These are phyloP conservation scores for Penicillium sp. DNA, from an alignment of 2,329 filamentous ascomycete species.

Conservation along the genomic window DNA sequence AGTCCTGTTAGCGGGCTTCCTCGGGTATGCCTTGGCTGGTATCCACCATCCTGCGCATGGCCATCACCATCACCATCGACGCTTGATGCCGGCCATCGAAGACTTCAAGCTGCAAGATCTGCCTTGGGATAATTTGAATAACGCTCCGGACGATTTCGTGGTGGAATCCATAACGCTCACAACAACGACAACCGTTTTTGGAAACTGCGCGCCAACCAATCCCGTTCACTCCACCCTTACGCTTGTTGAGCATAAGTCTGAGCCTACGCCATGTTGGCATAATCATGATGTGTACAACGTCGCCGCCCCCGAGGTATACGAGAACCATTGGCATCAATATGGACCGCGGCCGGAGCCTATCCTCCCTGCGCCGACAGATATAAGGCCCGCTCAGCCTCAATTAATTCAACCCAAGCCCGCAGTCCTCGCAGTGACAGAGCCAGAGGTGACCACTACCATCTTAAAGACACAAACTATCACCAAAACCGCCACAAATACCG, in stretches of 20 bases:
- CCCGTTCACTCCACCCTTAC: neutral
- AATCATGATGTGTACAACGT: neutral
- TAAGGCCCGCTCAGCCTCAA: neutral
- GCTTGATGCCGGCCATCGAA: slow-evolving; percentile 2
- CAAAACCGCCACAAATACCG: slow-evolving; percentile 8
- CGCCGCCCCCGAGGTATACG: neutral
- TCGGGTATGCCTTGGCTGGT: slow-evolving; percentile 26
- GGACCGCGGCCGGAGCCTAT: neutral
- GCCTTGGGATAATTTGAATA: neutral
- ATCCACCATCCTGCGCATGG: slow-evolving; percentile 23
- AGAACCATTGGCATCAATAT: neutral
- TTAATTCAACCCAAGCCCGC: neutral
- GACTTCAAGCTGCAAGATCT: neutral
- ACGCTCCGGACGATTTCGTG: slow-evolving; percentile 7
- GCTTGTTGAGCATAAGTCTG: neutral
- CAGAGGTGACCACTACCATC: slow-evolving; percentile 10
- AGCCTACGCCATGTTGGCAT: neutral
- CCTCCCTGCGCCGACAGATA: neutral
- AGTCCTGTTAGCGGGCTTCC: slow-evolving; percentile 22
- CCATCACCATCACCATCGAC: slow-evolving; percentile 9
- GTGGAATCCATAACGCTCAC: slow-evolving; percentile 17
- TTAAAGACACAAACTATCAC: slow-evolving; percentile 11
- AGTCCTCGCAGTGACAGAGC: neutral
- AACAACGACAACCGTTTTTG: slow-evolving; percentile 11
- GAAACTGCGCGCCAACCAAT: slow-evolving; percentile 4